These are phyloP conservation scores for Oryza meridionalis DNA, from an alignment of 176 grass and related monocot species.

Conservation along the genomic window DNA sequence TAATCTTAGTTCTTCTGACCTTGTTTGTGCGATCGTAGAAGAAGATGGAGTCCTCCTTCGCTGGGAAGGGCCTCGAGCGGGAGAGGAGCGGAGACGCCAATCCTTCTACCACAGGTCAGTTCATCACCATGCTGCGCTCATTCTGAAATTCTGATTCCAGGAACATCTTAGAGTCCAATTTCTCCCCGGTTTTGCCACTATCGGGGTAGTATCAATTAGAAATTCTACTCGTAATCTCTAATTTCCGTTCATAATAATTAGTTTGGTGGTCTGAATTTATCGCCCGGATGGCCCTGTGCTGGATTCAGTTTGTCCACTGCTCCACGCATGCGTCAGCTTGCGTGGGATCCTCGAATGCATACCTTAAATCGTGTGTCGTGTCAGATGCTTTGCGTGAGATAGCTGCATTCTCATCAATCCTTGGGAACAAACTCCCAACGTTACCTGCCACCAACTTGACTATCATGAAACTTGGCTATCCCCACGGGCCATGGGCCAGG, in stretches of 20 bases:
- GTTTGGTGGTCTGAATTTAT: background rate
- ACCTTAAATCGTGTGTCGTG: constrained; percentile 7
- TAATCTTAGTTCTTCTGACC: background rate
- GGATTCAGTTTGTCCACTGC: background rate
- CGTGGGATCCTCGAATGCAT: constrained; percentile 5
- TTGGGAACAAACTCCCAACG: background rate
- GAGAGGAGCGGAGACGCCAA: constrained; percentile 30
- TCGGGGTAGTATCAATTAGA: background rate
- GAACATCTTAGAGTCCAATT: background rate
- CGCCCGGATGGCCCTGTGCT: too few species aligned
- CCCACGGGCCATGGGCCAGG: background rate
- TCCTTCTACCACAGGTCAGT: constrained; percentile 23
- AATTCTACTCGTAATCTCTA: background rate
- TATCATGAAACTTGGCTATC: background rate
- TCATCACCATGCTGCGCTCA: background rate
- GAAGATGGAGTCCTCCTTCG: constrained; percentile 7
- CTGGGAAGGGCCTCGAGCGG: constrained; percentile 11
- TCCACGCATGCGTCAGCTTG: constrained; percentile 17
- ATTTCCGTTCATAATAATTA: background rate
- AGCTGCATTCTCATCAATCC: constrained; percentile 33
- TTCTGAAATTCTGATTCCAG: background rate
- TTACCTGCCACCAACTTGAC: constrained; percentile 12
- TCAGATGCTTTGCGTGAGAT: constrained; percentile 46
- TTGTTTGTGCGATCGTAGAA: background rate
- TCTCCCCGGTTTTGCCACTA: background rate